These are phyloP conservation scores for Penicillium silybi DNA, from an alignment of 495 filamentous ascomycete genomes.

Conservation along the genomic window DNA sequence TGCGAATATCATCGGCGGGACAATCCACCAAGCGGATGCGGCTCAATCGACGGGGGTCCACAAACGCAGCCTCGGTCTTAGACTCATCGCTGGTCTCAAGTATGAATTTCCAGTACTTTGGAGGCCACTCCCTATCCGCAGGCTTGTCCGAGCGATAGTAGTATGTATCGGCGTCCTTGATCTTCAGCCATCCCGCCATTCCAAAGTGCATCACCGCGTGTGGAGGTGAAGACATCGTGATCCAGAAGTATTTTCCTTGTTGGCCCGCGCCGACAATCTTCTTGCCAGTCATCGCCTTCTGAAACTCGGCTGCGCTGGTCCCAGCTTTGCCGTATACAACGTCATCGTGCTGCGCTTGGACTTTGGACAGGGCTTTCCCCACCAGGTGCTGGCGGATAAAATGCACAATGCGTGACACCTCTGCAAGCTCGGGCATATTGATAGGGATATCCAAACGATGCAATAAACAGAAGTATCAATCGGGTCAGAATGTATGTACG, in stretches of 20 bases:
- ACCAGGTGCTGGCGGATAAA: conserved; percentile 77
- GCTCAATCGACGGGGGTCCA: conserved; percentile 72
- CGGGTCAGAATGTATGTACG: conserved; percentile 1
- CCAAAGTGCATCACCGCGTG: conserved; percentile 92
- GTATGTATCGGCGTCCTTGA: conserved; percentile 67
- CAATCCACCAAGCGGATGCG: conserved; percentile 81
- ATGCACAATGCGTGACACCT: conserved; percentile 83
- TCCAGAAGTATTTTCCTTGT: conserved; percentile 97
- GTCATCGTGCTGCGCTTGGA: conserved; percentile 68
- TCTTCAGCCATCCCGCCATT: conserved; percentile 86
- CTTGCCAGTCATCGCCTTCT: conserved; percentile 69
- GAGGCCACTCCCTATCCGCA: conserved; percentile 73
- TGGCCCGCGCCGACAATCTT: conserved; percentile 69
- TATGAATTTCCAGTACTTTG: conserved; percentile 83
- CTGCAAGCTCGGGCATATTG: conserved; percentile 76
- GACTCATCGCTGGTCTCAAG: conserved; percentile 59
- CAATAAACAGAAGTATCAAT: background rate
- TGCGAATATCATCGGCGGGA: conserved; percentile 66
- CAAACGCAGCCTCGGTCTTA: conserved; percentile 73
- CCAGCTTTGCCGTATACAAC: conserved; percentile 87
- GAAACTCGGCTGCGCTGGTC: conserved; percentile 67
- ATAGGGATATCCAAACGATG: background rate
- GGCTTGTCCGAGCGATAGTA: conserved; percentile 70
- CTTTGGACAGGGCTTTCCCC: conserved; percentile 70
- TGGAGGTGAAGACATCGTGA: conserved; percentile 67